Percentiles rank a stretch among this genome's conserved stretches.
Evolutionary conservation across 2,329 filamentous ascomycete species (phyloP).

Genomic region (Aspergillus persii): DNA sequence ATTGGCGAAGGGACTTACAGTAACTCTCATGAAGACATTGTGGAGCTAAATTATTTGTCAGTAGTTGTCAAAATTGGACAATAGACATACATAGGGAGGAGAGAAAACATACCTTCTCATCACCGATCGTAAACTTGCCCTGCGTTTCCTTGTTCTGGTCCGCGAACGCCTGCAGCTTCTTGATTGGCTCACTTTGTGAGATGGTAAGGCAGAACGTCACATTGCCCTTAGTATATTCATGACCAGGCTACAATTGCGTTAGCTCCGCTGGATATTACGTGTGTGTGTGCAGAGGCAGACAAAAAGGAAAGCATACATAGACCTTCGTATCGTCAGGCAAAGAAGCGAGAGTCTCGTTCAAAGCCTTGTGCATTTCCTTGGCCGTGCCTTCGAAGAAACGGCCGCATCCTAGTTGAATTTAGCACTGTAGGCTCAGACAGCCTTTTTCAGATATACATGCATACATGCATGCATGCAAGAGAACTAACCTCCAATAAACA

Average conservation of each 20-base stretch:
- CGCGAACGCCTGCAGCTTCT: conserved; percentile 74
- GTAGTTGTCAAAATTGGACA: neutral
- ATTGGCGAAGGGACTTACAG: conserved; percentile 52
- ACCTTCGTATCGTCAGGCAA: conserved; percentile 90
- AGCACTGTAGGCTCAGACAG: too few species aligned
- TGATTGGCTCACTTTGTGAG: conserved; percentile 69
- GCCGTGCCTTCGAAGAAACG: conserved; percentile 93
- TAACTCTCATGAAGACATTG: conserved; percentile 93
- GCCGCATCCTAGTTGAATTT: conserved; percentile 66
- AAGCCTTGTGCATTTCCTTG: conserved; percentile 84
- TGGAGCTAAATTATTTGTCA: conserved; percentile 59
- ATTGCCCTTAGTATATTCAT: conserved; percentile 98
- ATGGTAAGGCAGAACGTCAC: conserved; percentile 83
- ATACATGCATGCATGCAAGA: neutral
- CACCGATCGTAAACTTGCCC: conserved; percentile 92
- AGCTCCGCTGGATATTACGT: neutral
- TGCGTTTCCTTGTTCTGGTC: conserved; percentile 82
- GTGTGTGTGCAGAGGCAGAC: neutral
- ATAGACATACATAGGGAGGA: neutral
- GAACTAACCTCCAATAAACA: conserved; percentile 80
- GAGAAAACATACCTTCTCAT: conserved; percentile 73
- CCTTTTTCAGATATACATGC: too few species aligned
- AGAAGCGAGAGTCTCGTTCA: conserved; percentile 78
- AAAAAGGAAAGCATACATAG: conserved; percentile 60
- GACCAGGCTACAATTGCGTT: conserved; percentile 65